Percentiles rank a stretch among this genome's conserved stretches.
Conservation (phyloP, 208 protist genomes). For the Leishmania tarentolae region DNA sequence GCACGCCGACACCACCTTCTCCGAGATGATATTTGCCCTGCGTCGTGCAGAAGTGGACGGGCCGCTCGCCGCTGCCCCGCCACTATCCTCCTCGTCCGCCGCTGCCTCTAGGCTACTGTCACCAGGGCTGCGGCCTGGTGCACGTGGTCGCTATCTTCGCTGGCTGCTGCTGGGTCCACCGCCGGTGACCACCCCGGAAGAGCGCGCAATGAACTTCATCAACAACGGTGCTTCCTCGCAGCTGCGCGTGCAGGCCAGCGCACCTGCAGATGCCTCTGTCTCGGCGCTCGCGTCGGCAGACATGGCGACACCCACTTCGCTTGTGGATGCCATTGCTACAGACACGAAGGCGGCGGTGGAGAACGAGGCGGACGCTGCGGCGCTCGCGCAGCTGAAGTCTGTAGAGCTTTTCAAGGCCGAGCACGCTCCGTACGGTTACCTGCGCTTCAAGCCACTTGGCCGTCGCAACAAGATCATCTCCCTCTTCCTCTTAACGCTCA, state of each 20-base stretch:
- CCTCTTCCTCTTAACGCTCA: constrained; percentile 61
- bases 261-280: background rate
- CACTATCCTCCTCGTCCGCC: constrained; percentile 13
- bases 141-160: constrained; percentile 32
- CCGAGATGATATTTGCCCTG: constrained; percentile 80
- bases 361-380: constrained; percentile 3
- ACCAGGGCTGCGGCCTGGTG: constrained; percentile 1
- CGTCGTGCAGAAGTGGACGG: constrained; percentile 37
- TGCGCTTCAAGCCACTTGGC: constrained; percentile 55
- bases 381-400: constrained; percentile 27
- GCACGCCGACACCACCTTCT: constrained; percentile 69
- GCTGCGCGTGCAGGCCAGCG: constrained; percentile 16
- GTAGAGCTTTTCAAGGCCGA: constrained; percentile 47
- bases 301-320: background rate
- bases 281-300: background rate
- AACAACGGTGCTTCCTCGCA: constrained; percentile 27
- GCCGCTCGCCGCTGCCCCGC: constrained; percentile 18
- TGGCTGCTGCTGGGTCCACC: constrained; percentile 54
- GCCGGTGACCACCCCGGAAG: constrained; percentile 53
- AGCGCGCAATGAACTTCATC: constrained; percentile 49
- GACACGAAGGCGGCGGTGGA: constrained; percentile 5
- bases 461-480: constrained; percentile 44
- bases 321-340: constrained; percentile 11
- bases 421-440: constrained; percentile 65
- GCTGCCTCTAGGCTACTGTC: background rate